phyloP scores from a whole-genome alignment of 331 rosid genomes.

The Quercus phellos region DNA sequence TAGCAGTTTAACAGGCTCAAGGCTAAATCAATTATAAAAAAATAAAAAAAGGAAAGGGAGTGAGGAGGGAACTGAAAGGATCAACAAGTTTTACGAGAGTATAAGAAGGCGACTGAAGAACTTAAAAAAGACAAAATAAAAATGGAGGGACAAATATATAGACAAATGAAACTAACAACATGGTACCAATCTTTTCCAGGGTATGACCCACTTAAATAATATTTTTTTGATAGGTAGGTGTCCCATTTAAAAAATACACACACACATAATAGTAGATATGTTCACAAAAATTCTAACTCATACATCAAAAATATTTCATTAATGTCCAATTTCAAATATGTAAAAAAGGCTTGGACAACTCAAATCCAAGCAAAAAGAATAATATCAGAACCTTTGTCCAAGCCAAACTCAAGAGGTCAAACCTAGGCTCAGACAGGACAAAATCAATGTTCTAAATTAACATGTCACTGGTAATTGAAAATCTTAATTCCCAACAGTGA shows the following conservation, averaged over 20 bases:
- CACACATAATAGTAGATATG: not conserved
- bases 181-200: not conserved
- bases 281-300: not conserved
- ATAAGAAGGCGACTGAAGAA: not conserved
- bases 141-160: not conserved
- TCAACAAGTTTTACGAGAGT: not conserved
- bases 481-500: not conserved
- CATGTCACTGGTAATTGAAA: not conserved
- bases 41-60: not conserved
- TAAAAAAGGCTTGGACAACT: not conserved
- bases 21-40: not conserved
- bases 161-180: not conserved
- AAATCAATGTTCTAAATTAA: not conserved
- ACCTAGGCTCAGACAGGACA: not conserved
- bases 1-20: not conserved
- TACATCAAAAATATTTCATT: not conserved
- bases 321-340: not conserved
- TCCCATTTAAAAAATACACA: not conserved
- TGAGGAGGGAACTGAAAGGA: not conserved
- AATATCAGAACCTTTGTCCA: not conserved
- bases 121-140: not conserved
- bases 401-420: not conserved
- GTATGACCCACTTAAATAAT: not conserved
- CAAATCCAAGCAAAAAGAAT: not conserved
- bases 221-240: too few relatives aligned